phyloP scores from a whole-genome alignment of 257 asterid species.

The Scutellaria minor region DNA sequence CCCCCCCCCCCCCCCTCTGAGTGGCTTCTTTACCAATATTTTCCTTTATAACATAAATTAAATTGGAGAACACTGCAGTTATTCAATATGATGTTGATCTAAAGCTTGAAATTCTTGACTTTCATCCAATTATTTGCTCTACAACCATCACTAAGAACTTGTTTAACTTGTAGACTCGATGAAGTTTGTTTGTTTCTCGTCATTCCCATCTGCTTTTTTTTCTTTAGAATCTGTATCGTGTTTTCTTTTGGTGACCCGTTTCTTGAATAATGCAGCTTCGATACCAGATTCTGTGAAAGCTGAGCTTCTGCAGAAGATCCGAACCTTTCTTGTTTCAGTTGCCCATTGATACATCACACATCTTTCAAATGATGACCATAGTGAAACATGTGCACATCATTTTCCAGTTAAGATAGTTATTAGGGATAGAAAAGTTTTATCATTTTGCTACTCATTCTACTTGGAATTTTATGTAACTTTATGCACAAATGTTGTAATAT shows the following conservation, averaged over 20 bases:
- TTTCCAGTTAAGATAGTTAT: neutral
- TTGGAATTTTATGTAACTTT: neutral
- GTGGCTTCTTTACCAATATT: neutral
- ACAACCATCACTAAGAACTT: neutral
- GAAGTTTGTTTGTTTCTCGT: neutral
- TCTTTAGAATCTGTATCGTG: neutral
- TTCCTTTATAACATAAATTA: slow-evolving; percentile 1
- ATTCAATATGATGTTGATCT: neutral
- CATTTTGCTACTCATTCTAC: neutral
- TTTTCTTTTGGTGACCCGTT: neutral
- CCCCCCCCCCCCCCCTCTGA: no score
- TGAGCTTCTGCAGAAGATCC: slow-evolving; percentile 52
- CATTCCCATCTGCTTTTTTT: neutral
- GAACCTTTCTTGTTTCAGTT: slow-evolving; percentile 49
- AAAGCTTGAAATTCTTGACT: neutral
- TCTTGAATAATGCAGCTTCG: slow-evolving; percentile 42
- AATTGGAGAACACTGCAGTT: neutral
- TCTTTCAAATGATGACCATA: slow-evolving; percentile 1
- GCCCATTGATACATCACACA: slow-evolving; percentile 40
- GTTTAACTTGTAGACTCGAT: neutral
- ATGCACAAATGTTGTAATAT: slow-evolving; percentile 20
- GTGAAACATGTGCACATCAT: slow-evolving; percentile 16
- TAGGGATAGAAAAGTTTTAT: neutral
- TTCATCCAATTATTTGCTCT: neutral
- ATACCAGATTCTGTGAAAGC: slow-evolving; percentile 56